Base-by-base conservation (phyloP, 768 basidiomycete species). In the Boletus vinaceobasis region DNA sequence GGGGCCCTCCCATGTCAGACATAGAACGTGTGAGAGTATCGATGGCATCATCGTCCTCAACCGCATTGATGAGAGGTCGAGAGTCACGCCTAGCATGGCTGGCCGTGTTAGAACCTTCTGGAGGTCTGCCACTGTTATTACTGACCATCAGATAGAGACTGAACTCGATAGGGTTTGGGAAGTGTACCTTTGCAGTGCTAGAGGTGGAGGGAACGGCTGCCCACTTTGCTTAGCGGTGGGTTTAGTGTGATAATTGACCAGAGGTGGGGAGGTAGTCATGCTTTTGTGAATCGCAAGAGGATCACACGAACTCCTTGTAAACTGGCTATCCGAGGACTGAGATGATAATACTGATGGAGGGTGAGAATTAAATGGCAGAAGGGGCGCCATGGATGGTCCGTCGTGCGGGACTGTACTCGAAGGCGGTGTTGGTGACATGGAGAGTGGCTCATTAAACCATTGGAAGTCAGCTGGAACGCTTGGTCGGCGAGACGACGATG, bases 1-100 rank as follows among this genome's bases (percentile, higher is more conserved):
- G 31, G 7, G 23, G 13, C 32, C 38, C 32, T 44, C 31, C 10
- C 49, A 39, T 52, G 21, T 55, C 44, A 49, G 56, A 55, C 53
- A 60, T 53, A 4, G 56, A 55, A 39, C 26, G 42, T 4, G 50
- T 53, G 46, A 62, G 52, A 40, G 40, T 7, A 35, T 56, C 50
- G n/a, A 52, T 29, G 37, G 13, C n/a, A 26, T 31, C 11, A 31
- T 29, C 26, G 45, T 53, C 38, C 36, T 23, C 46, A 21, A 42
- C 14, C 45, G 36, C 43, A 47, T 33, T 33, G 31, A 29, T 8
- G 44, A 42, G 3, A 10, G 52, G 27, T 38, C 23, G 50, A 42
- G 45, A 38, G 29, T 48, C 37, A 37, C 0, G n/a, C 14, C 27
- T 43, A 19, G 19, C 48, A 26, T 38, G 39, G 37, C n/a, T 40